Percentiles rank a stretch among this genome's conserved stretches.
Evolutionary conservation across 768 basidiomycete genomes (phyloP).

Genomic region (Agaricus subrufescens): DNA sequence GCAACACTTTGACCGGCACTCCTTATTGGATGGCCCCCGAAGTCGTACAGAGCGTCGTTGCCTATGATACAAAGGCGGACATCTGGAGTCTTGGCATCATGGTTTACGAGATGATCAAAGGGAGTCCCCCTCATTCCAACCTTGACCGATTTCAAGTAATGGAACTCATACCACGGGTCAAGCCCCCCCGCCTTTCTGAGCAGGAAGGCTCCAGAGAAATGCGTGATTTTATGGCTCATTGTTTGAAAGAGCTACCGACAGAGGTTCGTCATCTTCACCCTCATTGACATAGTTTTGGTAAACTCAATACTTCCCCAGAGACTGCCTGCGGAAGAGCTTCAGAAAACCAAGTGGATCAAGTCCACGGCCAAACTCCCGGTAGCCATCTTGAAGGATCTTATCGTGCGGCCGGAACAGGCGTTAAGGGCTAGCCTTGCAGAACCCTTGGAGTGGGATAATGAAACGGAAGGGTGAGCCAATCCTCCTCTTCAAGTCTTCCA

Average conservation of each 20-base stretch:
- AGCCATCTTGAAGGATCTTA: slow-evolving; percentile 71
- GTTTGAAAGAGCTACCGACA: slow-evolving; percentile 74
- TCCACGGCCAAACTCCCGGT: slow-evolving; percentile 61
- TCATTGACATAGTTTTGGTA: slow-evolving; percentile 1
- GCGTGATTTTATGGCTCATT: slow-evolving; percentile 81
- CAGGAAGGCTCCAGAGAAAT: slow-evolving; percentile 79
- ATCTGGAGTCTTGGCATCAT: slow-evolving; percentile 98
- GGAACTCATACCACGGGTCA: slow-evolving; percentile 80
- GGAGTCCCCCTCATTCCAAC: slow-evolving; percentile 91
- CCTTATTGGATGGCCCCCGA: slow-evolving; percentile 99
- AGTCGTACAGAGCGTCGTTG: slow-evolving; percentile 83
- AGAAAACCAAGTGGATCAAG: slow-evolving; percentile 89
- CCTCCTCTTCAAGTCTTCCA: background rate
- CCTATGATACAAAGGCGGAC: slow-evolving; percentile 96
- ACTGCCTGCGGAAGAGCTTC: slow-evolving; percentile 82
- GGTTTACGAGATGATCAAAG: slow-evolving; percentile 94
- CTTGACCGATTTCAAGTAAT: slow-evolving; percentile 83
- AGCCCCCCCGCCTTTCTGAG: slow-evolving; percentile 78
- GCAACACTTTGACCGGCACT: slow-evolving; percentile 94
- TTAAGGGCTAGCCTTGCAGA: slow-evolving; percentile 74
- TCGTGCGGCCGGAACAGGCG: slow-evolving; percentile 71
- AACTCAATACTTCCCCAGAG: slow-evolving; percentile 44
- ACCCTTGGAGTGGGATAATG: slow-evolving; percentile 67
- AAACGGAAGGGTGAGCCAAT: slow-evolving; percentile 38
- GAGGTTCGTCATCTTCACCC: slow-evolving; percentile 43